A percentile compares a stretch with the other conserved stretches of the same genome.
Conservation (phyloP, 2,329 filamentous ascomycete species). For the Alternaria sp. region DNA sequence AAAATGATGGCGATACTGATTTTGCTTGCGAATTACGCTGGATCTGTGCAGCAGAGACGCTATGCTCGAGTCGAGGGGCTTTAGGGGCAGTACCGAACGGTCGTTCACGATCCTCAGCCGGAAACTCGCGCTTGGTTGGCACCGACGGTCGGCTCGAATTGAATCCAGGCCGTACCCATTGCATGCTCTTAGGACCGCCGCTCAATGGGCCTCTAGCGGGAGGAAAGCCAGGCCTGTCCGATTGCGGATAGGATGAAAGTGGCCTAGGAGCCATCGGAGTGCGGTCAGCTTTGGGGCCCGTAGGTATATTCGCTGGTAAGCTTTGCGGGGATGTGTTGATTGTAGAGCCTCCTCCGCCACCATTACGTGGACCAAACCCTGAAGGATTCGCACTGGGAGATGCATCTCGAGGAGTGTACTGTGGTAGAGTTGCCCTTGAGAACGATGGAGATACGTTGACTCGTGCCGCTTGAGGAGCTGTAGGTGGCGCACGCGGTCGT, state of each 20-base stretch:
- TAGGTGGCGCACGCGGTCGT: slow-evolving; percentile 37
- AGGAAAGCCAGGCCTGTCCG: slow-evolving; percentile 37
- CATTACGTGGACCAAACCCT: slow-evolving; percentile 31
- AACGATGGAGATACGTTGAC: slow-evolving; percentile 44
- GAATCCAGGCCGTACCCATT: slow-evolving; percentile 53
- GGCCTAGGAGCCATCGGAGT: slow-evolving; percentile 39
- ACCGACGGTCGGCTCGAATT: slow-evolving; percentile 42
- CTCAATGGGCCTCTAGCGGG: slow-evolving; percentile 42
- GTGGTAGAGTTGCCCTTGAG: slow-evolving; percentile 32
- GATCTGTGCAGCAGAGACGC: slow-evolving; percentile 21
- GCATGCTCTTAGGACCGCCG: slow-evolving; percentile 45
- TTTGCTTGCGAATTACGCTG: slow-evolving; percentile 31
- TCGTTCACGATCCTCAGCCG: slow-evolving; percentile 52
- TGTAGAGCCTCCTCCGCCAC: slow-evolving; percentile 23
- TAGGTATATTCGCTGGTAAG: slow-evolving; percentile 47
- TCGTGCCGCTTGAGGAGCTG: slow-evolving; percentile 43
- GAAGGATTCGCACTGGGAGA: slow-evolving; percentile 37
- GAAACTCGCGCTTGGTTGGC: slow-evolving; percentile 55
- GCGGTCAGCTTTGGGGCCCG: slow-evolving; percentile 49
- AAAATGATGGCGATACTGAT: slow-evolving; percentile 30
- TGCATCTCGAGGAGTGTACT: slow-evolving; percentile 34
- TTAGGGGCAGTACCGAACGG: slow-evolving; percentile 41
- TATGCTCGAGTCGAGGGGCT: slow-evolving; percentile 42
- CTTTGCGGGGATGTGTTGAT: slow-evolving; percentile 47
- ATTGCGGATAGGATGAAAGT: slow-evolving; percentile 38